A percentile compares a stretch with the other conserved stretches of the same genome.
These are phyloP conservation scores for Neurospora sp. DNA, from an alignment of 495 filamentous ascomycete genomes.

Conservation along the genomic window DNA sequence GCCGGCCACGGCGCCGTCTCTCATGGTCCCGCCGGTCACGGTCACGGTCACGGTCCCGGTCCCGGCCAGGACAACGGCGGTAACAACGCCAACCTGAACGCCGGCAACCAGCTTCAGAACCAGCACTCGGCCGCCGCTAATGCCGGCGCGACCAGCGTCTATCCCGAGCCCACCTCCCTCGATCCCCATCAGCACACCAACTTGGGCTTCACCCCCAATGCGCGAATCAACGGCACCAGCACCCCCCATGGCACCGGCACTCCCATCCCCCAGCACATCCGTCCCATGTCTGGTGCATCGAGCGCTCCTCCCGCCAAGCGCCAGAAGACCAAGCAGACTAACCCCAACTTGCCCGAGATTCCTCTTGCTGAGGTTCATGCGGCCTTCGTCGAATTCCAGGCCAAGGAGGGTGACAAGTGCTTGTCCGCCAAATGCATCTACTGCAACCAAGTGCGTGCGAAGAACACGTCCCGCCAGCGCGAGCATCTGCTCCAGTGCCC, in stretches of 20 bases:
- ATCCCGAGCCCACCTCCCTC: background rate
- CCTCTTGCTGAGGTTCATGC: slow-evolving; percentile 19
- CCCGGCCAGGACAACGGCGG: background rate
- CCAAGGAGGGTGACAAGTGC: slow-evolving; percentile 22
- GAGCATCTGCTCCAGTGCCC: slow-evolving; percentile 19
- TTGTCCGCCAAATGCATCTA: slow-evolving; percentile 14
- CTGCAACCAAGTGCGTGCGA: slow-evolving; percentile 20
- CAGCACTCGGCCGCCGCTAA: background rate
- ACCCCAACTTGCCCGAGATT: slow-evolving; percentile 13
- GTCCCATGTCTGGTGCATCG: slow-evolving; percentile 7
- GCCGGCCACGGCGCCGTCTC: background rate
- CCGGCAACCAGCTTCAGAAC: background rate
- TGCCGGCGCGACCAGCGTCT: slow-evolving; percentile 3
- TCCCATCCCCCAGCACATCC: slow-evolving; percentile 5
- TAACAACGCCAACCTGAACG: background rate
- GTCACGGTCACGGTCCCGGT: background rate
- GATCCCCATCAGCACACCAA: slow-evolving; percentile 5
- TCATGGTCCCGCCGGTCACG: background rate
- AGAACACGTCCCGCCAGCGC: slow-evolving; percentile 24
- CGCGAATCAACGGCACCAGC: slow-evolving; percentile 18
- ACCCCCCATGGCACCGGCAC: slow-evolving; percentile 20
- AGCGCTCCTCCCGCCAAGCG: slow-evolving; percentile 17
- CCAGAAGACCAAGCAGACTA: slow-evolving; percentile 13
- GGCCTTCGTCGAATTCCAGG: slow-evolving; percentile 21
- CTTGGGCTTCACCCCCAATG: slow-evolving; percentile 19